These are phyloP conservation scores for Przewalskia tangutica DNA, from an alignment of 257 asterid species.

Conservation along the genomic window DNA sequence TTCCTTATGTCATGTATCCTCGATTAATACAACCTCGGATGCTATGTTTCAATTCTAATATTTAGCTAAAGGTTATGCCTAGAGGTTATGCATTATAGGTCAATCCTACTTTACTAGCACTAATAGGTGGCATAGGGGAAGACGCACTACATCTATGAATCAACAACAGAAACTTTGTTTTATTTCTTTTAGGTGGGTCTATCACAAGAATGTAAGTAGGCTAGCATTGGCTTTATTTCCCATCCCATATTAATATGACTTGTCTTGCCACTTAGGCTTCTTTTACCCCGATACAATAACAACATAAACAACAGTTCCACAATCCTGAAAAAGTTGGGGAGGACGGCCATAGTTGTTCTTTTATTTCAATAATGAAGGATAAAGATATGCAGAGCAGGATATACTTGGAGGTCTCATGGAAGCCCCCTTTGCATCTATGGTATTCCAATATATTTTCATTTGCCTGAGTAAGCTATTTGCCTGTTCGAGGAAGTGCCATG, in stretches of 20 bases:
- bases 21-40: not conserved
- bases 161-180: not conserved
- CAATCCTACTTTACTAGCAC: not conserved
- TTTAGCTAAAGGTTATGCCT: not conserved
- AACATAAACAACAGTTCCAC: not conserved
- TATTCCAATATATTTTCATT: not conserved
- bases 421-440: not conserved
- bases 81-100: not conserved
- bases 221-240: not conserved
- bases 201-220: not conserved
- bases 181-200: not conserved
- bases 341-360: not conserved
- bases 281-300: not conserved
- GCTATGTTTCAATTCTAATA: conserved; percentile 1
- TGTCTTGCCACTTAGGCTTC: not conserved
- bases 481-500: not conserved
- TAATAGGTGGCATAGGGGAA: not conserved
- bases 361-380: not conserved
- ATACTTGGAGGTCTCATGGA: not conserved
- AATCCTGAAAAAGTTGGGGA: not conserved
- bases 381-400: not conserved
- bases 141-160: not conserved
- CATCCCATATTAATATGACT: not conserved
- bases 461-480: not conserved
- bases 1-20: not conserved